Percentiles rank a stretch among this genome's conserved stretches.
Conservation (phyloP, 257 asterid genomes). For the Sherardia arvensis region DNA sequence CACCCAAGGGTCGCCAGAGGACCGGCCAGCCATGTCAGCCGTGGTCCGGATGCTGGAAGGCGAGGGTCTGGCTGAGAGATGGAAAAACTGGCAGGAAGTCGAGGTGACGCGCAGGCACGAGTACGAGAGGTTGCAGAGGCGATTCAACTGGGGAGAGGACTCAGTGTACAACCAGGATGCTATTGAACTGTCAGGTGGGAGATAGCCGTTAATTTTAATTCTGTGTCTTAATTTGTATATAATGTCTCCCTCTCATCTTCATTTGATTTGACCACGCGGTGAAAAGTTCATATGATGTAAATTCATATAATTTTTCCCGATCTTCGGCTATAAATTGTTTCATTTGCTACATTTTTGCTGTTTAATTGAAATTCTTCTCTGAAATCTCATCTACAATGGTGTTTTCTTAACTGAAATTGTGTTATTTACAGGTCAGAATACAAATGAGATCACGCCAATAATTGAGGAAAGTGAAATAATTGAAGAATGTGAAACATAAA, state of each 20-base stretch:
- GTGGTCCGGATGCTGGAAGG: slow-evolving; percentile 94
- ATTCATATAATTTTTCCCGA: background rate
- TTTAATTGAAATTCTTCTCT: too few species aligned
- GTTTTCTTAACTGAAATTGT: too few species aligned
- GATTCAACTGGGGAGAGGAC: slow-evolving; percentile 86
- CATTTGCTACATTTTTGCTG: too few species aligned
- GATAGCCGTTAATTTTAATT: slow-evolving; percentile 28
- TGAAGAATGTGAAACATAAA: too few species aligned
- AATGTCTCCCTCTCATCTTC: background rate
- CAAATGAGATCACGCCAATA: too few species aligned
- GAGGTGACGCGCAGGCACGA: slow-evolving; percentile 67
- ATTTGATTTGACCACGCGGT: background rate
- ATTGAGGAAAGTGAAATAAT: too few species aligned
- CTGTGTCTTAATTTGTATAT: background rate
- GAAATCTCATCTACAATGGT: too few species aligned
- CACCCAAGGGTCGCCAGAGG: slow-evolving; percentile 80
- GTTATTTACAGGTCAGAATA: too few species aligned
- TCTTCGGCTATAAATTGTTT: background rate
- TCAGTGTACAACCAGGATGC: slow-evolving; percentile 68
- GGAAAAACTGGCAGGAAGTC: slow-evolving; percentile 86
- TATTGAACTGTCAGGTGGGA: slow-evolving; percentile 72
- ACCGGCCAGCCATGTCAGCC: slow-evolving; percentile 97
- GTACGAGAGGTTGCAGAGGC: slow-evolving; percentile 61
- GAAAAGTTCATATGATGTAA: too few species aligned
- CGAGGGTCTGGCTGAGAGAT: slow-evolving; percentile 83